These are phyloP conservation scores for Kodamaea neixiangensis DNA, from an alignment of 805 yeast species.

Conservation along the genomic window DNA sequence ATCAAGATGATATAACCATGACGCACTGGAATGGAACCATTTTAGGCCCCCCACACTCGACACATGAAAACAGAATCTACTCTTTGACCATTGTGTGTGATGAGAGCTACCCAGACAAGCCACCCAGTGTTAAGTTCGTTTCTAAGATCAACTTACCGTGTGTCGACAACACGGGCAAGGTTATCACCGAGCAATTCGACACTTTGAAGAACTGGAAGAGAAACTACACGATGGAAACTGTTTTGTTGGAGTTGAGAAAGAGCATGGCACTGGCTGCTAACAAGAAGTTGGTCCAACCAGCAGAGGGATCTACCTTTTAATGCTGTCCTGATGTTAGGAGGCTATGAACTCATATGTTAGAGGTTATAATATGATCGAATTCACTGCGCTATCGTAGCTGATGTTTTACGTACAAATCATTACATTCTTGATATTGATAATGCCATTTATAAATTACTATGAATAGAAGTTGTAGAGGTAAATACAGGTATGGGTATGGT, in stretches of 20 bases:
- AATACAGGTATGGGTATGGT: too few relatives aligned
- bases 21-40: constrained; percentile 98
- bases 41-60: constrained; percentile 89
- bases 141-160: constrained; percentile 90
- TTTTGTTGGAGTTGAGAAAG: constrained; percentile 83
- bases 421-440: neutral
- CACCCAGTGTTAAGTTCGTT: constrained; percentile 80
- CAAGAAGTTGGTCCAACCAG: constrained; percentile 86
- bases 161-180: constrained; percentile 69
- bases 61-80: constrained; percentile 92
- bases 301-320: constrained; percentile 76
- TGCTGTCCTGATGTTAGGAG: too few relatives aligned
- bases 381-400: neutral
- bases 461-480: too few relatives aligned
- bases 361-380: neutral
- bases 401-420: neutral
- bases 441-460: neutral
- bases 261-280: constrained; percentile 79
- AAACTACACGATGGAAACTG: constrained; percentile 90
- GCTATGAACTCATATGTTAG: neutral
- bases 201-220: constrained; percentile 84
- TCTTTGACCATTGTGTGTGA: constrained; percentile 82
- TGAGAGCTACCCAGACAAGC: constrained; percentile 79
- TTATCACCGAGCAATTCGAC: constrained; percentile 49
- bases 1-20: constrained; percentile 89